A percentile compares a stretch with the other conserved stretches of the same genome.
Evolutionary conservation across 257 asterid genomes (phyloP).

Genomic region (Orobanche coerulescens): DNA sequence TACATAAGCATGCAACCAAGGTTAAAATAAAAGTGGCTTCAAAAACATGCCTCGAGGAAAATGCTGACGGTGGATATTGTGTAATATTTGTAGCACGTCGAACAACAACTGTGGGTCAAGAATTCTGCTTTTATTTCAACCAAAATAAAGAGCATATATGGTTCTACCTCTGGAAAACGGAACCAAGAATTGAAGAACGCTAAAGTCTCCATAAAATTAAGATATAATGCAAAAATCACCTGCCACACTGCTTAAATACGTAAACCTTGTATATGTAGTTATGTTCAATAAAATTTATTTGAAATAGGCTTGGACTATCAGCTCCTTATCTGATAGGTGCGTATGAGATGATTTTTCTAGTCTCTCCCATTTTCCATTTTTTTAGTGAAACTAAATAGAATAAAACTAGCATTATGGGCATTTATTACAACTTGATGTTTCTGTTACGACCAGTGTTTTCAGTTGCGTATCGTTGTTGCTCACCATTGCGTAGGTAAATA

Average conservation of each 20-base stretch:
- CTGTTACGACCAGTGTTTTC: too few species aligned
- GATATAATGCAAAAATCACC: background rate
- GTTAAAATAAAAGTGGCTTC: background rate
- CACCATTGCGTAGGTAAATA: too few species aligned
- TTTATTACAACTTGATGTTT: background rate
- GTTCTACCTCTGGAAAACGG: background rate
- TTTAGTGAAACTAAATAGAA: background rate
- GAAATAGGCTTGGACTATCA: background rate
- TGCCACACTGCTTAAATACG: background rate
- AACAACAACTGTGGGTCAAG: background rate
- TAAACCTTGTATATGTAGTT: background rate
- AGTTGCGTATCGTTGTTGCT: too few species aligned
- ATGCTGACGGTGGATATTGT: background rate
- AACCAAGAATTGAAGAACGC: background rate
- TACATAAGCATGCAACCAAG: constrained; percentile 23
- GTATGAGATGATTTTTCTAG: background rate
- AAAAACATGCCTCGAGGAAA: background rate
- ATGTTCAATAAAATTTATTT: background rate
- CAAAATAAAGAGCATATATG: background rate
- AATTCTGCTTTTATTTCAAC: too few species aligned
- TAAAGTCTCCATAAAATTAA: background rate
- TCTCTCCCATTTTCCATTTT: background rate
- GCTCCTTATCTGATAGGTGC: background rate
- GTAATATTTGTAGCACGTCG: background rate
- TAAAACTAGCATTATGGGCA: background rate